Percentiles rank a stretch among this genome's conserved stretches.
phyloP scores from a whole-genome alignment of 805 yeast genomes.

The Wickerhamiella musiphila region DNA sequence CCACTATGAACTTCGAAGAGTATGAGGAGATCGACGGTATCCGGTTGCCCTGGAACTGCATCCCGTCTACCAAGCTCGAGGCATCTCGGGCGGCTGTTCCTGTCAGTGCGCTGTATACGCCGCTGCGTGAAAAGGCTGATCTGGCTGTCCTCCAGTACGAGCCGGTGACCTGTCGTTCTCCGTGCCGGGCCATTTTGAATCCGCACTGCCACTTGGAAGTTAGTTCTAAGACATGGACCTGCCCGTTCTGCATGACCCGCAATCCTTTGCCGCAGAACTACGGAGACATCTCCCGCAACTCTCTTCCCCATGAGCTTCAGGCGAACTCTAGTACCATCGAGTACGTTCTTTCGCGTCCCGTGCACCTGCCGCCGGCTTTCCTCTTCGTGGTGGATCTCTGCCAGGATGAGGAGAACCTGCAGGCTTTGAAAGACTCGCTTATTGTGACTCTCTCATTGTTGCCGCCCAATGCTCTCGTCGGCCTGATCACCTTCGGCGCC shows the following conservation, averaged over 20 bases:
- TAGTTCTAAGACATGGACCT: conserved; percentile 62
- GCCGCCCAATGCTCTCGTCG: conserved; percentile 81
- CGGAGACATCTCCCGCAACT: conserved; percentile 54
- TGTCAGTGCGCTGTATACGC: conserved; percentile 88
- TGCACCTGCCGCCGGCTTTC: conserved; percentile 70
- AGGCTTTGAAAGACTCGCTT: conserved; percentile 66
- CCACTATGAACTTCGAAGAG: conserved; percentile 33
- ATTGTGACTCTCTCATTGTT: conserved; percentile 57
- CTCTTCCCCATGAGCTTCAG: conserved; percentile 65
- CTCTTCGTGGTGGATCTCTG: conserved; percentile 76
- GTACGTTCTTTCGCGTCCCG: conserved; percentile 67
- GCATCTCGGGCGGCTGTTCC: conserved; percentile 88
- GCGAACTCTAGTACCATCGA: conserved; percentile 62
- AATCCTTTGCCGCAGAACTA: conserved; percentile 73
- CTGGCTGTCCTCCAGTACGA: conserved; percentile 68
- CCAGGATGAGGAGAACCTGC: conserved; percentile 74
- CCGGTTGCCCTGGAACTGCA: conserved; percentile 67
- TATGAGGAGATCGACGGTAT: conserved; percentile 47
- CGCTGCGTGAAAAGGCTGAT: conserved; percentile 62
- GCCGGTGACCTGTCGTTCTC: conserved; percentile 64
- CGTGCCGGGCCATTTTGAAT: conserved; percentile 73
- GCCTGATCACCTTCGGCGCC: conserved; percentile 76
- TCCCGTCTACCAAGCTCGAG: conserved; percentile 79
- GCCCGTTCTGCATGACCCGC: conserved; percentile 66
- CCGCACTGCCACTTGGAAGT: conserved; percentile 74